These are phyloP conservation scores for Xanthoconium stramineum DNA, from an alignment of 768 basidiomycete species.

Conservation along the genomic window DNA sequence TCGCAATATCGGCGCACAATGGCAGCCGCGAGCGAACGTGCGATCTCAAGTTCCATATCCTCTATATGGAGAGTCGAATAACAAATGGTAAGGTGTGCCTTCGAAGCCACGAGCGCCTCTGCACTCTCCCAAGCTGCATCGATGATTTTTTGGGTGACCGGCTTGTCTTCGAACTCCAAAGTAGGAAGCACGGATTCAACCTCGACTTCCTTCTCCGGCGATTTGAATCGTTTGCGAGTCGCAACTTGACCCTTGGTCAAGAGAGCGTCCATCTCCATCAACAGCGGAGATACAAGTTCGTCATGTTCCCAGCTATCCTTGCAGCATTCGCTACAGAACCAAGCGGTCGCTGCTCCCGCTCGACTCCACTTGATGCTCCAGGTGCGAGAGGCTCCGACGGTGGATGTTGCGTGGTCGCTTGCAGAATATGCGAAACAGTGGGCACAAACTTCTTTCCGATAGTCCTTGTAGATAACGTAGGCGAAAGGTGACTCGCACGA, in stretches of 20 bases:
- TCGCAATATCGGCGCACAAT: constrained; percentile 42
- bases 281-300: constrained; percentile 29
- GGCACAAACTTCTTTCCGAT: constrained; percentile 64
- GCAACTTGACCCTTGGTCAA: constrained; percentile 34
- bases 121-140: constrained; percentile 46
- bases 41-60: constrained; percentile 58
- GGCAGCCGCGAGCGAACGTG: constrained; percentile 51
- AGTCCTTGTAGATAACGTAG: constrained; percentile 57
- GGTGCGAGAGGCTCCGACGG: constrained; percentile 27
- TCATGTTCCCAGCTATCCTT: constrained; percentile 41
- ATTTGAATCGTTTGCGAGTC: constrained; percentile 29
- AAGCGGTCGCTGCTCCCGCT: constrained; percentile 40
- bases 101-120: constrained; percentile 30
- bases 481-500: constrained; percentile 49
- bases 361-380: constrained; percentile 43
- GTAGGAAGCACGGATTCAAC: constrained; percentile 16
- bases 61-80: constrained; percentile 35
- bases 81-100: constrained; percentile 21
- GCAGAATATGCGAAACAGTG: constrained; percentile 60
- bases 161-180: constrained; percentile 7
- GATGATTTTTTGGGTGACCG: constrained; percentile 38
- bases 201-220: constrained; percentile 20
- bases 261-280: constrained; percentile 32
- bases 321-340: constrained; percentile 57
- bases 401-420: constrained; percentile 21